Evolutionary conservation across 148 eudicot species (phyloP).

Genomic region (Rhododendron ferrugineum): DNA sequence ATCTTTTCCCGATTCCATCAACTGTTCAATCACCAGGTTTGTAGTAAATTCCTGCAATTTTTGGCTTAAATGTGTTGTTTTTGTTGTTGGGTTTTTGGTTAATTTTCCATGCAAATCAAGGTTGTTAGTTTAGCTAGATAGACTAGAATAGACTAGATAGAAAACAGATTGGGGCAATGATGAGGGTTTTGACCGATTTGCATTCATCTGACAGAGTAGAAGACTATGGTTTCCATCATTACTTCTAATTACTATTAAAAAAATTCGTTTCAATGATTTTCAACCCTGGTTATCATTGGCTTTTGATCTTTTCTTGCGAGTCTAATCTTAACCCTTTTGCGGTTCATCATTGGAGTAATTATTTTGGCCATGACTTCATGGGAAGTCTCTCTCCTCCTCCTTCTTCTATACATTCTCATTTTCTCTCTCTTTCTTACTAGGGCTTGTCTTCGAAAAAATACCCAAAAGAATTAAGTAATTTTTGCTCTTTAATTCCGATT

Average conservation of each 20-base stretch:
- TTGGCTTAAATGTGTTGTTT: neutral
- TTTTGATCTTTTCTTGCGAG: neutral
- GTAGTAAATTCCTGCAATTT: neutral
- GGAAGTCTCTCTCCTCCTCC: neutral
- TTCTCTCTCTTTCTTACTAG: neutral
- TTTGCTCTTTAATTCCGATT: neutral
- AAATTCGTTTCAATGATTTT: neutral
- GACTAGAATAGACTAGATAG: neutral
- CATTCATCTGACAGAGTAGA: neutral
- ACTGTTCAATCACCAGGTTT: neutral
- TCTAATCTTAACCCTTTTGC: neutral
- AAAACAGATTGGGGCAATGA: slow-evolving; percentile 8
- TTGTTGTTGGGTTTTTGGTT: neutral
- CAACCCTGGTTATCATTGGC: slow-evolving; percentile 8
- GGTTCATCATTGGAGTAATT: slow-evolving; percentile 3
- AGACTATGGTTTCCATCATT: neutral
- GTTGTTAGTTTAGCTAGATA: neutral
- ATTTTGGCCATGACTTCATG: neutral
- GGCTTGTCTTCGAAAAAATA: neutral
- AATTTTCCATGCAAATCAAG: slow-evolving; percentile 11
- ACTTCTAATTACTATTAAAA: too few relatives aligned
- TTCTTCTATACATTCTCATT: neutral
- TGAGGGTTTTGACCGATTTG: slow-evolving; percentile 3
- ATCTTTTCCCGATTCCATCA: neutral
- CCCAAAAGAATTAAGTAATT: neutral